phyloP scores from a whole-genome alignment of 768 basidiomycete genomes.

The Candolleomyces eurysporus region DNA sequence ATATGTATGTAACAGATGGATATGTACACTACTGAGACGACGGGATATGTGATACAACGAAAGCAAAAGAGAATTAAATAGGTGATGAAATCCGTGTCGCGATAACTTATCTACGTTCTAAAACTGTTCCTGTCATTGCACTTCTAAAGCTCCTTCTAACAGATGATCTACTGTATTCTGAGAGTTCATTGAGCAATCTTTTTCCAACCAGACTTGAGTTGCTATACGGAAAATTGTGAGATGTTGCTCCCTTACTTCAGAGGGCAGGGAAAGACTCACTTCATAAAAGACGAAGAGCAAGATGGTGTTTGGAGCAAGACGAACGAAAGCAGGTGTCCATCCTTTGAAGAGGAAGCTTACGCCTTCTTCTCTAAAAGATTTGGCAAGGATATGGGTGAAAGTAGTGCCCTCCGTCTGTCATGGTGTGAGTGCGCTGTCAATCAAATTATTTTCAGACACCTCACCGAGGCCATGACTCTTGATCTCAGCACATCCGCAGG shows the following conservation, averaged over 20 bases:
- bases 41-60: no score
- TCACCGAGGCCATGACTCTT: slow-evolving; percentile 73
- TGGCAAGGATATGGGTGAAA: slow-evolving; percentile 50
- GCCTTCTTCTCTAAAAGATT: slow-evolving; percentile 71
- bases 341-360: slow-evolving; percentile 80
- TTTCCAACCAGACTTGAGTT: slow-evolving; percentile 68
- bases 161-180: no score
- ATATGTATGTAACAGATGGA: no score
- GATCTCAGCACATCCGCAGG: slow-evolving; percentile 77
- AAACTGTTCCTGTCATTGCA: no score
- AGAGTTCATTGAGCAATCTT: neutral
- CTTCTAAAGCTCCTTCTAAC: no score
- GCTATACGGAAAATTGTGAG: slow-evolving; percentile 35
- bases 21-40: no score
- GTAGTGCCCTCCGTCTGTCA: slow-evolving; percentile 49
- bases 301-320: slow-evolving; percentile 81
- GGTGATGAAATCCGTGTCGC: no score
- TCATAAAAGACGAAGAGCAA: slow-evolving; percentile 86
- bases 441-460: slow-evolving; percentile 18
- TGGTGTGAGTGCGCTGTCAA: slow-evolving; percentile 5
- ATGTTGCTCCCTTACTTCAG: neutral
- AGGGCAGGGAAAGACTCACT: slow-evolving; percentile 33
- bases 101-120: no score
- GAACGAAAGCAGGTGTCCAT: slow-evolving; percentile 86
- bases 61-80: no score